phyloP scores from a whole-genome alignment of 2,329 filamentous ascomycete genomes.

The Paecilomyces sp. region DNA sequence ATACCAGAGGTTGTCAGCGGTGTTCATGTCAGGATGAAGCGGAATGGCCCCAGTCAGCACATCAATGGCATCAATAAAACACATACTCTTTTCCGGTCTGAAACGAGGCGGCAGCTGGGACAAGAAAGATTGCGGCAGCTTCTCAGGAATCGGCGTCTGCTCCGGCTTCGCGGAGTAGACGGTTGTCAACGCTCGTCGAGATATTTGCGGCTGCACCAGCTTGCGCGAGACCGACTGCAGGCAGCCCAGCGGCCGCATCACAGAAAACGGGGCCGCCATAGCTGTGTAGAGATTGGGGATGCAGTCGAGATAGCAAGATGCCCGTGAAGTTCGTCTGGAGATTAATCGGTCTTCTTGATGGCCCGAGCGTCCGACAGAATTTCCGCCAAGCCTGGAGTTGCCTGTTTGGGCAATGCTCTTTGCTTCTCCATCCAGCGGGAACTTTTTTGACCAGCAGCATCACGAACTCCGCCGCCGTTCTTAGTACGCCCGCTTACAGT shows the following conservation, averaged over 20 bases:
- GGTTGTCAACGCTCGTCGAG: constrained; percentile 45
- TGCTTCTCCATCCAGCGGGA: constrained; percentile 10
- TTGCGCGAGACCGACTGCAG: constrained; percentile 57
- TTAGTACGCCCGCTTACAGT: not conserved
- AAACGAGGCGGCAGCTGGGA: constrained; percentile 35
- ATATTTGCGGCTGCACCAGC: constrained; percentile 44
- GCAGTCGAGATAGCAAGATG: not conserved
- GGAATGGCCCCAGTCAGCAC: not conserved
- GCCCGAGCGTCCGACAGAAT: constrained; percentile 26
- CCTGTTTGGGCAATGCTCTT: constrained; percentile 13
- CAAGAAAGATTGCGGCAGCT: constrained; percentile 34
- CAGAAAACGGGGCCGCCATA: constrained; percentile 55
- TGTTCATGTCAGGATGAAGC: constrained; percentile 1
- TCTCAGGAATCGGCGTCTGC: constrained; percentile 31
- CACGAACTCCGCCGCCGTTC: constrained; percentile 1
- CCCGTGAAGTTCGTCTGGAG: constrained; percentile 1
- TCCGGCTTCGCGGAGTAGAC: constrained; percentile 38
- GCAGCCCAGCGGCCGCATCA: constrained; percentile 61
- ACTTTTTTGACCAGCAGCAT: constrained; percentile 19
- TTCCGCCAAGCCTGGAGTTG: constrained; percentile 26
- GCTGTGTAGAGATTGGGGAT: constrained; percentile 26
- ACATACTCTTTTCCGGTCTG: constrained; percentile 30
- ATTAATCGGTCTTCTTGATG: constrained; percentile 18
- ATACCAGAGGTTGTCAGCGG: constrained; percentile 2
- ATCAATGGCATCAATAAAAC: not conserved